Evolutionary conservation across 208 protist genomes (phyloP).

Genomic region (Acanthamoeba culbertsoni): DNA sequence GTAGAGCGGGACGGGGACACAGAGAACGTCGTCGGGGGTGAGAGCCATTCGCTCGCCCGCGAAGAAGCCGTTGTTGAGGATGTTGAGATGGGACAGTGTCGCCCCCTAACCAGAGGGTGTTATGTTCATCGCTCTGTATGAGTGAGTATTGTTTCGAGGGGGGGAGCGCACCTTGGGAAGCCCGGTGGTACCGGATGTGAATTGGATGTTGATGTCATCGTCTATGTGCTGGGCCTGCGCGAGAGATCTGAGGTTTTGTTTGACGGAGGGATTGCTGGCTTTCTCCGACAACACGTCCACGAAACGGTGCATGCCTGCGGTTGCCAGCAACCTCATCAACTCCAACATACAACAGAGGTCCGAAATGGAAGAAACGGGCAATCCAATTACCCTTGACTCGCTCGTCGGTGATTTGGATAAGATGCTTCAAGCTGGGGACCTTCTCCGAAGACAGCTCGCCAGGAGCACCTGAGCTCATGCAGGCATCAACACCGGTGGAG

Average conservation of each 20-base stretch:
- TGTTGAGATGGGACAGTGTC: slow-evolving; percentile 52
- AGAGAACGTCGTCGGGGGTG: slow-evolving; percentile 69
- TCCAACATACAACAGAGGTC: too few relatives aligned
- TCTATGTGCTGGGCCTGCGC: background rate
- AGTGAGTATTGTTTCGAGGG: slow-evolving; percentile 67
- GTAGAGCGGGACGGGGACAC: slow-evolving; percentile 83
- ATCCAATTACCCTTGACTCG: background rate
- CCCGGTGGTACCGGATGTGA: slow-evolving; percentile 83
- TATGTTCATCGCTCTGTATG: slow-evolving; percentile 63
- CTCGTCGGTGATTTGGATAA: slow-evolving; percentile 54
- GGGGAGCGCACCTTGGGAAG: slow-evolving; percentile 69
- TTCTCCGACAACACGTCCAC: slow-evolving; percentile 22
- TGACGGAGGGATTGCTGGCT: background rate
- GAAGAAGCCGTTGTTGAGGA: slow-evolving; percentile 71
- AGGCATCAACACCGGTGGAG: background rate
- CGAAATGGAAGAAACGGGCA: too few relatives aligned
- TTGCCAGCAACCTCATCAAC: background rate
- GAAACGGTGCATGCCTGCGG: background rate
- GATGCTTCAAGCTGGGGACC: slow-evolving; percentile 44
- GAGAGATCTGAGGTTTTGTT: background rate
- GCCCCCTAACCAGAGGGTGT: slow-evolving; percentile 75
- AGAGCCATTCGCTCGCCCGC: slow-evolving; percentile 67
- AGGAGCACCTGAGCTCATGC: background rate
- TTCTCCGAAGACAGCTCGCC: background rate
- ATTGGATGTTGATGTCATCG: slow-evolving; percentile 84